Conservation (phyloP, 2,329 filamentous ascomycete genomes). For the Fusarium palustre region DNA sequence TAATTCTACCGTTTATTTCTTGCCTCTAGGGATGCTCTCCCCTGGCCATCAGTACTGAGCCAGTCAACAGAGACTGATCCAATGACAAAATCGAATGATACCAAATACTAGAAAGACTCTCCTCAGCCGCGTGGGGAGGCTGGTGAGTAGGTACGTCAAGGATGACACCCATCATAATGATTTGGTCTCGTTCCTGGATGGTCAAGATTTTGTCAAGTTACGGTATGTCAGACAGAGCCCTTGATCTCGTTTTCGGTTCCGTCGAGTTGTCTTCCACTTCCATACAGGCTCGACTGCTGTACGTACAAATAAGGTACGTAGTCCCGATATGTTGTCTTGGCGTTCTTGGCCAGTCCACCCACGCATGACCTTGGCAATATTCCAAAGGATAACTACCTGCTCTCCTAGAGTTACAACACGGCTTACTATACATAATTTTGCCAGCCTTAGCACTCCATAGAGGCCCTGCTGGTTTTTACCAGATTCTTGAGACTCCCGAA, state of each 20-base stretch:
- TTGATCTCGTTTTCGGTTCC: slow-evolving; percentile 7
- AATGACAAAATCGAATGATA: background rate
- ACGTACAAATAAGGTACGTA: slow-evolving; percentile 23
- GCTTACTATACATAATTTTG: slow-evolving; percentile 5
- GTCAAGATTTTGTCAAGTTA: background rate
- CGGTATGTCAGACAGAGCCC: background rate
- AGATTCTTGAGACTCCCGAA: slow-evolving; percentile 11
- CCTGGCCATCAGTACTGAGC: background rate
- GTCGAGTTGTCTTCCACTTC: background rate
- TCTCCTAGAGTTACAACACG: slow-evolving; percentile 24
- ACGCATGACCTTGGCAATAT: slow-evolving; percentile 39
- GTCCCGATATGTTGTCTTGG: slow-evolving; percentile 31
- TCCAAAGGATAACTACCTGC: slow-evolving; percentile 42
- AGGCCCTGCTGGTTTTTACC: slow-evolving; percentile 27
- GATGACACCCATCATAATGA: background rate
- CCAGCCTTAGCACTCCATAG: slow-evolving; percentile 34
- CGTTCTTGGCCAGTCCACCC: slow-evolving; percentile 38
- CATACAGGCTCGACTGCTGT: background rate
- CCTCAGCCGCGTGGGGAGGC: slow-evolving; percentile 1
- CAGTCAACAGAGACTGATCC: background rate
- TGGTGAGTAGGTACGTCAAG: slow-evolving; percentile 6
- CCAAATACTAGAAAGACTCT: background rate
- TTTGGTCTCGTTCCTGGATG: background rate
- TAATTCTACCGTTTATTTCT: background rate
- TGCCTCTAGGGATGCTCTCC: background rate